Evolutionary conservation across 2,329 filamentous ascomycete species (phyloP).

Genomic region (Claviceps pazoutovae): DNA sequence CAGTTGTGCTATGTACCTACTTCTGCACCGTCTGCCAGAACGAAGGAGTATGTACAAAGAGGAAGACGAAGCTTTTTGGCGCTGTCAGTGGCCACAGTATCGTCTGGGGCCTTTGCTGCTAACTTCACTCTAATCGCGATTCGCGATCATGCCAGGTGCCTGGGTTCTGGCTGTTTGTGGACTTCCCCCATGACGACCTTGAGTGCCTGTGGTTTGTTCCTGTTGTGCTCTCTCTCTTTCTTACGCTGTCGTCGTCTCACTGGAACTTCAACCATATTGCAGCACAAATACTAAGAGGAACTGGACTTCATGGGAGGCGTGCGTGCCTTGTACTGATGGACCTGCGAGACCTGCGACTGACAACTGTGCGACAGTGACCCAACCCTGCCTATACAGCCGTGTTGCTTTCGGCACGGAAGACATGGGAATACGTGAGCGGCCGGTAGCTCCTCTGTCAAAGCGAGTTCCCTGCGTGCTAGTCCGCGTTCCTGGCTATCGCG

Average conservation of each 20-base stretch:
- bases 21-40: conserved; percentile 9
- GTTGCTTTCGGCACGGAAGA: conserved; percentile 34
- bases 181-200: conserved; percentile 46
- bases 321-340: too few species aligned
- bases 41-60: conserved; percentile 6
- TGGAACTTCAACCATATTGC: too few species aligned
- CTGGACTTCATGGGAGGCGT: too few species aligned
- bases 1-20: not conserved
- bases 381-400: conserved; percentile 22
- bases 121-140: conserved; percentile 29
- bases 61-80: conserved; percentile 9
- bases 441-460: conserved; percentile 44
- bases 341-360: not conserved
- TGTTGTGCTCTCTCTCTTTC: too few species aligned
- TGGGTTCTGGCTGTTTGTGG: conserved; percentile 42
- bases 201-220: conserved; percentile 32
- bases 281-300: too few species aligned
- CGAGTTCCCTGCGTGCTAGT: conserved; percentile 46
- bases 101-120: conserved; percentile 43
- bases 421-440: conserved; percentile 23
- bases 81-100: conserved; percentile 10
- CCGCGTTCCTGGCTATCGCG: conserved; percentile 47
- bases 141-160: conserved; percentile 16
- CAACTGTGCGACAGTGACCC: not conserved
- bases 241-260: too few species aligned